Evolutionary conservation across 805 yeast species (phyloP), one percentile per base, ranked within the genome.

Genomic region (Pichia membranifaciens): DNA sequence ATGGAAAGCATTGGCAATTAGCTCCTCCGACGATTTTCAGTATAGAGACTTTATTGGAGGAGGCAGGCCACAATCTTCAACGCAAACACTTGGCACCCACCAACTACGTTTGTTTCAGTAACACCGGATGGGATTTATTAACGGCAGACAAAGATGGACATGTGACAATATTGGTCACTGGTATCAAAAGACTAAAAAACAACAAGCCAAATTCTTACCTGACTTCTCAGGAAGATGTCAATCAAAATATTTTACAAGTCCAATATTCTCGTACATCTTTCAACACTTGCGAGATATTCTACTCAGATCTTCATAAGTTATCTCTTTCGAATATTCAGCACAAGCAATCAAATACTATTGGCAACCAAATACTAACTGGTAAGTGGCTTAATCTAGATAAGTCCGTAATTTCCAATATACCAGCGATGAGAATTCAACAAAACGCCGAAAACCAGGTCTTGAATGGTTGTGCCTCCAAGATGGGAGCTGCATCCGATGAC

Each of bases 1-100:
- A 87, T 60, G 97, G 96, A 1, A 71, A 73, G 31, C 65, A 73
- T 40, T 91, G 97, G 97, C 80, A 81, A 54, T 69, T 89, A 51
- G 86, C 89, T 1, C 68, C 72, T 8, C 78, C 87, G 1, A 71
- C 74, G 22, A 21, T 43, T 38, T 38, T 47, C 13, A 43, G 43
- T 15, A 21, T 47, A 2, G 9, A 22, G 2, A 8, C 35, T 13
- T n/a, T 47, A n/a, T 12, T 47, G n/a, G 31, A 22, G 13, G 29
- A 43, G 16, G 15, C 38, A 18, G 17, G 38, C 13, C 15, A 37
- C 10, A 7, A 16, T 21, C 33, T 39, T 6, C 29, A 25, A 25
- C 7, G 29, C 10, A 22, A 45, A 33, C 21, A 23, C 17, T 33
- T 51, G 13, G 55, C 67, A 0, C 49, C 53, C 3, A 41, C 63